Evolutionary conservation across 805 yeast genomes (phyloP).

Genomic region (Torulaspora microellipsoides): DNA sequence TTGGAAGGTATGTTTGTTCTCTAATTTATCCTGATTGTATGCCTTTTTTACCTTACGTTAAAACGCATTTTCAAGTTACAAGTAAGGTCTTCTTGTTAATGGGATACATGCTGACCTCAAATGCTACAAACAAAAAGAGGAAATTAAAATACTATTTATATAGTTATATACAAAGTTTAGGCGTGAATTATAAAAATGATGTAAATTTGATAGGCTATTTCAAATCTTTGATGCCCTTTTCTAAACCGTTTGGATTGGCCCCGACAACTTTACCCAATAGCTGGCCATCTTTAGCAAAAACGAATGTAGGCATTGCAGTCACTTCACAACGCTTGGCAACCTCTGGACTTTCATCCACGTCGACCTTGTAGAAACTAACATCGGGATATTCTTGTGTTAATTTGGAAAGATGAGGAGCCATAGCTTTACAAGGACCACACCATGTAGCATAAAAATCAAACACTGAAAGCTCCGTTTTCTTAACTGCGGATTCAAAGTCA

Average conservation of each 20-base stretch:
- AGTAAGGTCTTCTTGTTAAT: too few species aligned
- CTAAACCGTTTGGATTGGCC: conserved; percentile 42
- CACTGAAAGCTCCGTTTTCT: conserved; percentile 37
- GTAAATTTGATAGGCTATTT: neutral
- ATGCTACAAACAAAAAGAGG: too few species aligned
- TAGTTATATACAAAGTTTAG: too few species aligned
- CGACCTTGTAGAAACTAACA: conserved; percentile 63
- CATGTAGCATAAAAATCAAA: conserved; percentile 69
- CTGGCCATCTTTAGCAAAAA: conserved; percentile 57
- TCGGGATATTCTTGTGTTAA: conserved; percentile 35
- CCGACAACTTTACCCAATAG: conserved; percentile 58
- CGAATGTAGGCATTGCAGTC: conserved; percentile 73
- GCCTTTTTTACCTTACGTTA: too few species aligned
- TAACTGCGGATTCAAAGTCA: conserved; percentile 37
- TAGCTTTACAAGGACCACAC: conserved; percentile 79
- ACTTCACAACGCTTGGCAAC: conserved; percentile 58
- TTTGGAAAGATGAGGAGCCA: conserved; percentile 52
- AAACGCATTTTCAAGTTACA: too few species aligned
- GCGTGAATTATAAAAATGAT: neutral
- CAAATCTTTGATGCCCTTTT: conserved; percentile 31
- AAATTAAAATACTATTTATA: too few species aligned
- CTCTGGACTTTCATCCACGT: conserved; percentile 60
- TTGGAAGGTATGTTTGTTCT: neutral
- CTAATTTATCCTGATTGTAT: too few species aligned
- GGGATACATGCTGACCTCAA: too few species aligned